These are phyloP conservation scores for Coemansia sp. DNA, from an alignment of 192 early-diverging fungal species.

Conservation along the genomic window DNA sequence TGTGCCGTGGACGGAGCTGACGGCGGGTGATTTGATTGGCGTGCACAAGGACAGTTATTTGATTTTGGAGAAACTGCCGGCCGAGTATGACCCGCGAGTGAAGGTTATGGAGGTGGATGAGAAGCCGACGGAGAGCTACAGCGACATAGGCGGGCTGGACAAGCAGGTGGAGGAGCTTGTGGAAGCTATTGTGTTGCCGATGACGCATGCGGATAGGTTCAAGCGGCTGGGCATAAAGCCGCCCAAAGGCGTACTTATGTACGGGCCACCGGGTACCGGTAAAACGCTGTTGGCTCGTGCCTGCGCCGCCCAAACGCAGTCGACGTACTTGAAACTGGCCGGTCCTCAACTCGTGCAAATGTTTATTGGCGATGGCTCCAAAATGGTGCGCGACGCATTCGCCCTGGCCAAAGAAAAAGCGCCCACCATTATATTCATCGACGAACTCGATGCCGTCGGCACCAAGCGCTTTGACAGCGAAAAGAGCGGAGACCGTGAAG, in stretches of 20 bases:
- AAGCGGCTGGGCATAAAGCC: constrained; percentile 86
- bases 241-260: constrained; percentile 83
- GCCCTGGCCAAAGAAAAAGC: constrained; percentile 96
- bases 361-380: constrained; percentile 98
- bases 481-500: constrained; percentile 97
- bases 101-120: constrained; percentile 99
- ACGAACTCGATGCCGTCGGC: constrained; percentile 97
- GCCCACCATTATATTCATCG: constrained; percentile 98
- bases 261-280: constrained; percentile 82
- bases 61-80: constrained; percentile 92
- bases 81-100: constrained; percentile 97
- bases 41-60: constrained; percentile 98
- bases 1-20: constrained; percentile 83
- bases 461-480: constrained; percentile 99
- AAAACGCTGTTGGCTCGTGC: constrained; percentile 95
- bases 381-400: constrained; percentile 97
- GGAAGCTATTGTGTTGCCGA: constrained; percentile 83
- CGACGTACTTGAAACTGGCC: constrained; percentile 93
- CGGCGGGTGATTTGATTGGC: constrained; percentile 96
- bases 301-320: constrained; percentile 96
- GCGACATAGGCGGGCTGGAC: constrained; percentile 88
- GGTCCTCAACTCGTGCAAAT: constrained; percentile 97
- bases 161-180: constrained; percentile 88
- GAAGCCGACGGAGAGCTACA: constrained; percentile 97
- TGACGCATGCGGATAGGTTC: constrained; percentile 83